These are phyloP conservation scores for Podaxis rugospora DNA, from an alignment of 768 basidiomycete species.

Conservation along the genomic window DNA sequence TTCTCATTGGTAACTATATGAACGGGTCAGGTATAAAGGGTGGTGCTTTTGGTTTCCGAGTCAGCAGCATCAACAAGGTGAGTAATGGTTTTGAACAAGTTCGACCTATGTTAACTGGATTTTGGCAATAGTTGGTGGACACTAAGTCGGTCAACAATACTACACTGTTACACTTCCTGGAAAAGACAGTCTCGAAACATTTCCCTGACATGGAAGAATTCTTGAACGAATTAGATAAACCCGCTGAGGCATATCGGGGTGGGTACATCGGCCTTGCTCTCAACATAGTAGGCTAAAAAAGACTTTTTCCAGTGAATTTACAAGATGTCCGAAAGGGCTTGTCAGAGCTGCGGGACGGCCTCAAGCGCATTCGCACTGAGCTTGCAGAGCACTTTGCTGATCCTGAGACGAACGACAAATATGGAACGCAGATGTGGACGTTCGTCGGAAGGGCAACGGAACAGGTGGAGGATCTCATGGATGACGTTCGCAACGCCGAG, in stretches of 20 bases:
- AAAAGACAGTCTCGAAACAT: slow-evolving; percentile 80
- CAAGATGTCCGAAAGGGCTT: slow-evolving; percentile 81
- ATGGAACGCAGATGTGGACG: slow-evolving; percentile 88
- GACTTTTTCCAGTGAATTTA: slow-evolving; percentile 62
- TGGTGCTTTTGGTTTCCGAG: slow-evolving; percentile 94
- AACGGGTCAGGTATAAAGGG: slow-evolving; percentile 96
- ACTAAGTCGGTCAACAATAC: slow-evolving; percentile 95
- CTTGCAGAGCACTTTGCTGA: slow-evolving; percentile 77
- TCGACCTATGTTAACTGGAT: neutral
- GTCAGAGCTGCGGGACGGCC: slow-evolving; percentile 64
- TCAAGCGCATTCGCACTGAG: slow-evolving; percentile 79
- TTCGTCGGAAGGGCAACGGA: slow-evolving; percentile 75
- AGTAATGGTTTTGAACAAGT: slow-evolving; percentile 8
- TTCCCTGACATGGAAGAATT: slow-evolving; percentile 88
- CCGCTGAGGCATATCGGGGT: slow-evolving; percentile 94
- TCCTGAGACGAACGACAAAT: slow-evolving; percentile 66
- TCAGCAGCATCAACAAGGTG: slow-evolving; percentile 97
- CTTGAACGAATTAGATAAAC: slow-evolving; percentile 82
- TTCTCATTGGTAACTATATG: slow-evolving; percentile 97
- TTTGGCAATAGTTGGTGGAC: slow-evolving; percentile 72
- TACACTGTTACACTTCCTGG: slow-evolving; percentile 91
- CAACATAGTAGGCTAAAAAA: neutral
- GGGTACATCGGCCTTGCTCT: slow-evolving; percentile 4
- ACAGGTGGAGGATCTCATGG: slow-evolving; percentile 78
- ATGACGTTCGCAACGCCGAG: slow-evolving; percentile 85